Evolutionary conservation across 2,329 filamentous ascomycete genomes (phyloP), one percentile per base, ranked within the genome.

Genomic region (Beauveria brongniartii): DNA sequence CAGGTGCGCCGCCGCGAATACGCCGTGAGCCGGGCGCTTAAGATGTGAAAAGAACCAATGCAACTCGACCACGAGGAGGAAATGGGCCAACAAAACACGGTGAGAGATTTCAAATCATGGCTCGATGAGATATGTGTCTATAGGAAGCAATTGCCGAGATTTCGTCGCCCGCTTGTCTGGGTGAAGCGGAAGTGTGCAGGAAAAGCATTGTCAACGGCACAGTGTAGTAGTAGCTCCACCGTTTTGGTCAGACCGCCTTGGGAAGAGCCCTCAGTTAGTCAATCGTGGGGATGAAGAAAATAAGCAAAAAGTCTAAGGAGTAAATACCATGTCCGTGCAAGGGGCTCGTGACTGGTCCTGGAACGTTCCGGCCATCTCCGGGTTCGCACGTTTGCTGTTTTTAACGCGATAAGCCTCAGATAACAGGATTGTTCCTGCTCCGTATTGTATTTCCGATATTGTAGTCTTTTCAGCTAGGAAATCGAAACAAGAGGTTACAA

Each of bases 11-110:
- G 43, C 52, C 43, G 43, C 40, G 20, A 43, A 28, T 14, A 22
- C 22, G 16, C 47, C 47, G 37, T 46, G 56, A 59, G 56, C 37
- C 34, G 24, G 56, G 56, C 56, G 56, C 56, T 59, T 59, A 59
- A 53, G 52, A 52, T 22, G 24, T 8, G 47, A 43, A 52, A 51
- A 52, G 34, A 24, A 22, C 26, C 47, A 16, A 59, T 51, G 46
- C n/a, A 51, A 44, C 46, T 51, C 24, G n/a, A 22, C 48, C 6
- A 10, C 9, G 6, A 14, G 7, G 22, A n/a, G 16, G 6, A 22
- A n/a, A 12, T n/a, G 22, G 40, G 26, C 37, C 34, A 59, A 52
- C 56, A n/a, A 46, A 50, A 52, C 40, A 28, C 46, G 55, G 46
- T 51, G 46, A 58, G 22, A 41, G 30, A 20, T 24, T 24, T 16